Base-by-base conservation (phyloP, 306 rosid genomes). In the Inga laurina region DNA sequence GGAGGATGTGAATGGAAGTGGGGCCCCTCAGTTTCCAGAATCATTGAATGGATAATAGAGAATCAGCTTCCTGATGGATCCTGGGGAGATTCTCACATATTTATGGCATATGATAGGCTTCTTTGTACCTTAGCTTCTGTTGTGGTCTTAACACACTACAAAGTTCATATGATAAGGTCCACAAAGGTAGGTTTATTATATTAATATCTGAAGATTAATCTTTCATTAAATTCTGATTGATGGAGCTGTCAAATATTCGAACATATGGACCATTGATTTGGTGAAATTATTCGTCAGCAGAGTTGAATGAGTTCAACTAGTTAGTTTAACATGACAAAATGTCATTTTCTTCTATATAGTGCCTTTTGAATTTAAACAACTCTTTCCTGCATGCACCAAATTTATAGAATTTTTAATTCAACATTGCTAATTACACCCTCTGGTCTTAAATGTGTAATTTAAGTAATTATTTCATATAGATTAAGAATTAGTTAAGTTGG, bases 41-140 rank as follows among this genome's bases (percentile, higher is more conserved):
- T 74, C 88, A 10, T 90, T 43, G 70, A 81, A 16, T 92, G 96
- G 96, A 90, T 92, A 4, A 86, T 89, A 24, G 79, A 79, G 32
- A 88, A 92, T 57, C 96, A 92, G 30, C 90, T 88, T 21, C 65
- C 72, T 0, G 96, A 92, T 52, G 96, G 91, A 3, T 92, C 96
- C 0, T 92, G 96, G 96, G 96, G 96, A 11, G 93, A 92, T 48
- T 2, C 35, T 11, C 37, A 52, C 4, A 80, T 88, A 32, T 90
- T 88, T 80, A 62, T 77, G 16, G 84, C 93, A 52, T 91, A 90
- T 8, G 93, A 92, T 83, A 89, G 96, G 6, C 78, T 92, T 10
- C 56, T 90, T 59, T 90, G 79, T 83, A 90, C 96, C 2, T 59
- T 92, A 19, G 96, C 91, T 32, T 90, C 89, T 30, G 90, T 90